Percentiles rank a stretch among this genome's conserved stretches.
These are phyloP conservation scores for Fraxinus pennsylvanica DNA, from an alignment of 257 asterid genomes.

Conservation along the genomic window DNA sequence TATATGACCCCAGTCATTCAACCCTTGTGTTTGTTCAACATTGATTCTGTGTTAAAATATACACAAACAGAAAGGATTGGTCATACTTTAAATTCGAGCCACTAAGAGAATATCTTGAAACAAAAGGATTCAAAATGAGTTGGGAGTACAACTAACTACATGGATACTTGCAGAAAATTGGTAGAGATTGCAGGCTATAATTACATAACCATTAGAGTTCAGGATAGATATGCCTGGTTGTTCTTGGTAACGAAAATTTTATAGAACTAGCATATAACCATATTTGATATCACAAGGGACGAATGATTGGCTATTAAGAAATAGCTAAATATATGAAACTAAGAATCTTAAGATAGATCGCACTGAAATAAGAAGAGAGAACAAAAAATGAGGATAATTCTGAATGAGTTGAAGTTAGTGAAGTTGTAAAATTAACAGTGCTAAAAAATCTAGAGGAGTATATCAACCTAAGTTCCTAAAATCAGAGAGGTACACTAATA, in stretches of 20 bases:
- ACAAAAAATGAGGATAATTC: background rate
- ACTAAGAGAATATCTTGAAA: background rate
- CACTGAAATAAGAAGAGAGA: background rate
- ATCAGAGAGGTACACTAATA: background rate
- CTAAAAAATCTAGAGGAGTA: background rate
- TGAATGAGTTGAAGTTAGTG: background rate
- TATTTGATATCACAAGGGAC: background rate
- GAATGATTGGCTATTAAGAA: background rate
- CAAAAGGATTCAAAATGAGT: too few species aligned
- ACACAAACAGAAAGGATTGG: background rate
- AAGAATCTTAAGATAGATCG: background rate
- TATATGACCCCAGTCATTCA: background rate
- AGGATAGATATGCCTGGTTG: background rate
- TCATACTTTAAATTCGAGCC: background rate
- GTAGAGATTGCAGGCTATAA: background rate
- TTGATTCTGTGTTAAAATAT: constrained; percentile 2
- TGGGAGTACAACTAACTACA: background rate
- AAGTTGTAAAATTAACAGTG: background rate
- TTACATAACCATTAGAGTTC: background rate
- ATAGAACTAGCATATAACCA: background rate
- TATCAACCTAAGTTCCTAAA: background rate
- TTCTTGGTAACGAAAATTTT: background rate
- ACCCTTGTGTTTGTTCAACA: background rate
- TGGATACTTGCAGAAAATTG: background rate
- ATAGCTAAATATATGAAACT: background rate